Conservation (phyloP, 768 basidiomycete genomes). For the Infundibulicybe gibba region DNA sequence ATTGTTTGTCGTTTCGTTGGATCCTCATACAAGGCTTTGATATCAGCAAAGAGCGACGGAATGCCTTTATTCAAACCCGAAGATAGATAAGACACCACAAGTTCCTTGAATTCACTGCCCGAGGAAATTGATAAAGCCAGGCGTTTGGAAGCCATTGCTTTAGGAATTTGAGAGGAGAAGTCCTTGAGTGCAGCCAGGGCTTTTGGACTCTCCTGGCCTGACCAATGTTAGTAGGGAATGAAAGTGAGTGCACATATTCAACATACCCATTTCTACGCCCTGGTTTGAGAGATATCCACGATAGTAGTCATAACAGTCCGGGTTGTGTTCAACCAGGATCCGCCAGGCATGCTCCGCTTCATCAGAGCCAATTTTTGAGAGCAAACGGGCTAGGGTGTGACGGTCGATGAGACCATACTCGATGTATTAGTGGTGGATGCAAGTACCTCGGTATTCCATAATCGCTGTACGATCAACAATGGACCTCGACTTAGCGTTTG, state of each 20-base stretch:
- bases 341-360: slow-evolving; percentile 84
- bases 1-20: slow-evolving; percentile 61
- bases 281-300: slow-evolving; percentile 63
- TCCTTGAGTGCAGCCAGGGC: slow-evolving; percentile 57
- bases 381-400: slow-evolving; percentile 61
- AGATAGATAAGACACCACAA: slow-evolving; percentile 65
- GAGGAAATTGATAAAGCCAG: slow-evolving; percentile 66
- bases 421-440: neutral
- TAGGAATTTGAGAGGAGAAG: slow-evolving; percentile 60
- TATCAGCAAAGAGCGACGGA: slow-evolving; percentile 89
- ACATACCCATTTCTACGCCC: slow-evolving; percentile 63
- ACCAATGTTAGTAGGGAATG: slow-evolving; percentile 26
- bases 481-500: slow-evolving; percentile 54
- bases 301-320: slow-evolving; percentile 83
- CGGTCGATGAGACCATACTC: neutral
- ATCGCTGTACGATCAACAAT: slow-evolving; percentile 72
- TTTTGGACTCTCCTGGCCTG: slow-evolving; percentile 47
- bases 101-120: slow-evolving; percentile 64
- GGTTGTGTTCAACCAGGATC: slow-evolving; percentile 77
- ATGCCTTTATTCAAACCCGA: slow-evolving; percentile 78
- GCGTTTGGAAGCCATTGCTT: slow-evolving; percentile 68
- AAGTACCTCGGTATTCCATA: slow-evolving; percentile 63
- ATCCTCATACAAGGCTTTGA: slow-evolving; percentile 80
- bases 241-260: neutral
- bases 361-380: slow-evolving; percentile 60